A percentile compares a stretch with the other conserved stretches of the same genome.
phyloP scores from a whole-genome alignment of 2,329 filamentous ascomycete species.

The Fusarium citri region DNA sequence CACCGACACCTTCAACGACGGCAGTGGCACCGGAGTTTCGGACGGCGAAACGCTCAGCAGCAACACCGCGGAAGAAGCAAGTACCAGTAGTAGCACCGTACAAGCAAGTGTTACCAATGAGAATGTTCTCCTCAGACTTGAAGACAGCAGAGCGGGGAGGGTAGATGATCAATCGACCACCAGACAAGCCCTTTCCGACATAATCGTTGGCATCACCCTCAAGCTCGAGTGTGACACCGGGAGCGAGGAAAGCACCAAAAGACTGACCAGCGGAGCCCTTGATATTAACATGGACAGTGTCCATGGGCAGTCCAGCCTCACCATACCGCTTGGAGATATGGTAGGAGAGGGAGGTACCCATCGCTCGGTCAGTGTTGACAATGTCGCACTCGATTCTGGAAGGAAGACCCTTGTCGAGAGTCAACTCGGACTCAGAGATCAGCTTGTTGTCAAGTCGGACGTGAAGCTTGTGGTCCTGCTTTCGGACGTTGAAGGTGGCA shows the following conservation, averaged over 20 bases:
- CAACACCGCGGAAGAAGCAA: conserved; percentile 97
- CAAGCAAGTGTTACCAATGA: conserved; percentile 93
- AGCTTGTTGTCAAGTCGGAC: conserved; percentile 96
- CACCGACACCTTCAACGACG: conserved; percentile 96
- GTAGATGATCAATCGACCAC: conserved; percentile 92
- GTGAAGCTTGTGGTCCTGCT: conserved; percentile 95
- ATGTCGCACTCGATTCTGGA: conserved; percentile 95
- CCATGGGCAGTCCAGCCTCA: conserved; percentile 86
- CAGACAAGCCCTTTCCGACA: conserved; percentile 94
- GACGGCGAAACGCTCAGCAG: conserved; percentile 95
- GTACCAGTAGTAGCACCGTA: conserved; percentile 93
- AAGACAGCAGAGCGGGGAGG: conserved; percentile 90
- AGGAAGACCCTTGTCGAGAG: conserved; percentile 92
- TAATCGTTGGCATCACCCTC: conserved; percentile 98
- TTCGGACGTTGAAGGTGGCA: conserved; percentile 96
- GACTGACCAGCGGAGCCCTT: conserved; percentile 97
- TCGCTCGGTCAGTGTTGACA: conserved; percentile 93
- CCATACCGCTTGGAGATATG: conserved; percentile 94
- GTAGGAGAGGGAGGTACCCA: conserved; percentile 94
- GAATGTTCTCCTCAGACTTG: conserved; percentile 95
- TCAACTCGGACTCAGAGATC: conserved; percentile 93
- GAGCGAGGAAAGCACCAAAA: conserved; percentile 92
- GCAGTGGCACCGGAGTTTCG: conserved; percentile 95
- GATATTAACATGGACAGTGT: conserved; percentile 96
- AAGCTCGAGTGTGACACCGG: conserved; percentile 92